Conservation (phyloP, 208 protist species). For the Trichomonas gallinae region DNA sequence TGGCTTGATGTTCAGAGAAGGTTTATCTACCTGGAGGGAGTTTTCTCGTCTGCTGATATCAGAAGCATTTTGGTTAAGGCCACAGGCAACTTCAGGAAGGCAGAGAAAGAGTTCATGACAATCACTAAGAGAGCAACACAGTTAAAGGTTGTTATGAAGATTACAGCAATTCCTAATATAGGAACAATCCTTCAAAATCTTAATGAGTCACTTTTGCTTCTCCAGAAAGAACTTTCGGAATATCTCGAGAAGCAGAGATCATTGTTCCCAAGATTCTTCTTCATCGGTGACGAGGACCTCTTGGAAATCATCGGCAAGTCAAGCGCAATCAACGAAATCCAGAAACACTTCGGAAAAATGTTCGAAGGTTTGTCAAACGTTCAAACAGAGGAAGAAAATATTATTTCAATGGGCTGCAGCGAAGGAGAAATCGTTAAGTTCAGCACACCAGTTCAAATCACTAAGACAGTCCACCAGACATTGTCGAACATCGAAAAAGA, state of each 20-base stretch:
- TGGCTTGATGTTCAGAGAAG: slow-evolving; percentile 22
- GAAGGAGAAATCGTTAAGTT: slow-evolving; percentile 76
- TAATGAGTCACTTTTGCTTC: neutral
- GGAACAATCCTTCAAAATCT: neutral
- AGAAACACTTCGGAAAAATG: slow-evolving; percentile 96
- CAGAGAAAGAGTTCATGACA: neutral
- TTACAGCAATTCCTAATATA: neutral
- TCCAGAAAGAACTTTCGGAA: slow-evolving; percentile 21
- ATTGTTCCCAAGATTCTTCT: slow-evolving; percentile 96
- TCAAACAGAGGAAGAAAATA: slow-evolving; percentile 41
- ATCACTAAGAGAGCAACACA: neutral
- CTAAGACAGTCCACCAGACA: slow-evolving; percentile 7
- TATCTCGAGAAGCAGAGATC: slow-evolving; percentile 33
- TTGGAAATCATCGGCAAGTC: slow-evolving; percentile 93
- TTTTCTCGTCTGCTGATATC: neutral
- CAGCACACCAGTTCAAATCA: slow-evolving; percentile 37
- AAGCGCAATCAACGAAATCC: slow-evolving; percentile 46
- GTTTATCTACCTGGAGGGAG: slow-evolving; percentile 18
- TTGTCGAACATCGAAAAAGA: slow-evolving; percentile 20
- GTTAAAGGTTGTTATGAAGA: neutral
- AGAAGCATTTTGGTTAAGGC: neutral
- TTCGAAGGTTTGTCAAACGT: slow-evolving; percentile 78
- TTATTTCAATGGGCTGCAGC: slow-evolving; percentile 65
- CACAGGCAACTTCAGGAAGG: neutral
- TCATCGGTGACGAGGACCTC: slow-evolving; percentile 97